Base-by-base conservation (phyloP, 768 basidiomycete genomes). In the Boletus subcaerulescens region DNA sequence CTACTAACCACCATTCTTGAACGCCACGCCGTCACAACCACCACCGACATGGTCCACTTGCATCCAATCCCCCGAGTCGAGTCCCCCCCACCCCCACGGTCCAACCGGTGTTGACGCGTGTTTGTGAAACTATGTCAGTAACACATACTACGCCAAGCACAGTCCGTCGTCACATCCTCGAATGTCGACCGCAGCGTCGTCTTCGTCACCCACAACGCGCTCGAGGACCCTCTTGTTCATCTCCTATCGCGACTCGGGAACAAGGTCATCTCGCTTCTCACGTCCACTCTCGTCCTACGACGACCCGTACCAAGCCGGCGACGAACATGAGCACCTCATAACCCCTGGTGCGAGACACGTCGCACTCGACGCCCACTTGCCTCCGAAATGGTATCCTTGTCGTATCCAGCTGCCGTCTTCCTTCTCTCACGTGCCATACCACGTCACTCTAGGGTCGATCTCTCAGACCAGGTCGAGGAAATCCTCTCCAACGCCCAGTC, bases 201-300 rank as follows among this genome's bases (percentile, higher is more conserved):
- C 73, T 29, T 67, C 70, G 31, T 67, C 71, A 52, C 75, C 75
- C 40, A 81, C 84, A 39, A 93, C 89, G 35, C 87, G 96, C 62
- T 93, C 91, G 2, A 74, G 96, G 45, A 98, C 96, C 3, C 82
- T 92, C 50, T 83, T 98, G 64, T 98, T 98, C 73, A 87, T 95
- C 56, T 96, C 94, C 7, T 93, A 90, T 73, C 82, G 96, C 56
- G 91, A 95, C 74, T 91, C 92, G 5, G 78, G 77, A 43, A 76
- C 81, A 22, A 76, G 57, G 15, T 67, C 73, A 0, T 68, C 69
- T 17, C 73, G 80, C 48, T 74, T 74, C 39, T 74, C 79, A 7
- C 74, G 75, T 45, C 61, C 73, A 14, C 67, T 60, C n/a, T 68
- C 70, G 55, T 61, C 71, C 54, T 80, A 82, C 61, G 76, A 79